Conservation (phyloP, 345 rosid genomes). For the Lenwebbia sp. region DNA sequence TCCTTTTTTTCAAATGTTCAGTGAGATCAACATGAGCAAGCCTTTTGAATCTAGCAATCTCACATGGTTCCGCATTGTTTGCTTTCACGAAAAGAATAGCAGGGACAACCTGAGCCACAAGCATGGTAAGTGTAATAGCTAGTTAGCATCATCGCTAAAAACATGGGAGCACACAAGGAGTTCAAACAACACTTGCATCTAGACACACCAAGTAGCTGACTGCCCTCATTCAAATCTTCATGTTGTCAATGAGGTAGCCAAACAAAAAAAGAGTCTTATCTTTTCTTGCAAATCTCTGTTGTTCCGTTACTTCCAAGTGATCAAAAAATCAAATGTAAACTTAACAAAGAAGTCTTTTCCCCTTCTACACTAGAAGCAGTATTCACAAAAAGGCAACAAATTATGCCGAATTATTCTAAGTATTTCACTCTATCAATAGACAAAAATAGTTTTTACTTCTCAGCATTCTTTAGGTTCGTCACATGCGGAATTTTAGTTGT, state of each 20-base stretch:
- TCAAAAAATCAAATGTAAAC: background rate
- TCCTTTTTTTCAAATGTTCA: conserved; percentile 60
- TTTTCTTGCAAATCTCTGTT: background rate
- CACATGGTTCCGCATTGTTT: conserved; percentile 72
- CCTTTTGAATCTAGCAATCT: conserved; percentile 59
- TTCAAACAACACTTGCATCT: background rate
- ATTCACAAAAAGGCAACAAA: background rate
- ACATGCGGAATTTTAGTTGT: background rate
- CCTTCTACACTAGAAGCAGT: background rate
- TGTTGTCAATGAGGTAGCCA: background rate
- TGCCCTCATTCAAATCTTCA: background rate
- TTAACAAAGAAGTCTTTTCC: background rate
- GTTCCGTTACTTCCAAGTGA: background rate
- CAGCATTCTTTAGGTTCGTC: background rate
- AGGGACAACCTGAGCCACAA: conserved; percentile 54
- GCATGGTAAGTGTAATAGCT: background rate
- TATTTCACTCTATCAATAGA: background rate
- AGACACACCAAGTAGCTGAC: background rate
- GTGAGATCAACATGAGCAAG: conserved; percentile 59
- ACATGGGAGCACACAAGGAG: background rate
- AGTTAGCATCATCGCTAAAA: background rate
- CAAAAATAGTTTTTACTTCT: background rate
- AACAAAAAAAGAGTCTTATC: background rate
- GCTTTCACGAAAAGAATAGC: conserved; percentile 87
- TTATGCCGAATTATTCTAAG: background rate